These are phyloP conservation scores for Leccinellum albellum DNA, from an alignment of 768 basidiomycete genomes.

Conservation along the genomic window DNA sequence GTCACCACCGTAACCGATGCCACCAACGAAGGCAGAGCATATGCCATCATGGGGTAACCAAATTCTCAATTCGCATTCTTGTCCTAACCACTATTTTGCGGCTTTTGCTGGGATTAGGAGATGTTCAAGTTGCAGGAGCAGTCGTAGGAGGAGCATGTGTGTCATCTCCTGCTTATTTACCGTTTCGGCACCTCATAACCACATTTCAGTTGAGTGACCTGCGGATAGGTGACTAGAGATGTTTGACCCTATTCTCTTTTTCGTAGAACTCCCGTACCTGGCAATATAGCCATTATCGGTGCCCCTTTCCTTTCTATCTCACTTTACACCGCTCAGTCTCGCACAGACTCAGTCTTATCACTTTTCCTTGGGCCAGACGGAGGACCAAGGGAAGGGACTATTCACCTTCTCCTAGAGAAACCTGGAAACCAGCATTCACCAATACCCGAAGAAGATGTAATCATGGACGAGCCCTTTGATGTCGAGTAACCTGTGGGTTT, in stretches of 20 bases:
- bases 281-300: slow-evolving; percentile 72
- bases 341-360: slow-evolving; percentile 72
- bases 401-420: slow-evolving; percentile 82
- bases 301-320: background rate
- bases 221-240: slow-evolving; percentile 79
- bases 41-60: slow-evolving; percentile 79
- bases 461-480: slow-evolving; percentile 43
- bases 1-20: slow-evolving; percentile 85
- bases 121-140: slow-evolving; percentile 85
- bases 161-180: slow-evolving; percentile 26
- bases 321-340: background rate
- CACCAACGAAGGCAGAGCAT: slow-evolving; percentile 91
- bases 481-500: slow-evolving; percentile 35
- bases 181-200: slow-evolving; percentile 4
- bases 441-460: slow-evolving; percentile 67
- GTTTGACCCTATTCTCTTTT: slow-evolving; percentile 63
- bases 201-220: slow-evolving; percentile 67
- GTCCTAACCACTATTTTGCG: slow-evolving; percentile 24
- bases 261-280: slow-evolving; percentile 83
- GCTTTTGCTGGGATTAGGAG: slow-evolving; percentile 95
- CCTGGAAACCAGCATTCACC: slow-evolving; percentile 37
- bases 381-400: slow-evolving; percentile 82
- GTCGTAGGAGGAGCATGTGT: slow-evolving; percentile 80
- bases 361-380: slow-evolving; percentile 91
- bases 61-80: background rate